These are phyloP conservation scores for Phyllosticta citrichinensis DNA, from an alignment of 2,329 filamentous ascomycete genomes.

Conservation along the genomic window DNA sequence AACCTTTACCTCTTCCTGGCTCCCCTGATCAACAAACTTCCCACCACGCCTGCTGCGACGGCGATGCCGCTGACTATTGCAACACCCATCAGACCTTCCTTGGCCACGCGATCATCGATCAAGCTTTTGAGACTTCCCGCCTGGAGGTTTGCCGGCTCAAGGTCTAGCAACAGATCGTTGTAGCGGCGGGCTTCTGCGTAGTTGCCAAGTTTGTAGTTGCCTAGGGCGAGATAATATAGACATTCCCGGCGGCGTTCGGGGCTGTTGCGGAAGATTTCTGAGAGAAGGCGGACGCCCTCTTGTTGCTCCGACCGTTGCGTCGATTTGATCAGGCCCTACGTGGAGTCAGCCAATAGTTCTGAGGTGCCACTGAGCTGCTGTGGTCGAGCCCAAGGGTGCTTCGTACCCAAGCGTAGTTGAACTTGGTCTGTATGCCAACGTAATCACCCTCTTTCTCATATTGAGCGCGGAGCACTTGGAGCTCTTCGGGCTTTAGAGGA, in stretches of 20 bases:
- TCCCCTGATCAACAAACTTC: conserved; percentile 74
- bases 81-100: conserved; percentile 86
- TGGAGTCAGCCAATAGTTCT: not conserved
- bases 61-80: conserved; percentile 91
- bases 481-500: conserved; percentile 81
- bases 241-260: conserved; percentile 93
- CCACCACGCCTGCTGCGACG: conserved; percentile 85
- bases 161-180: conserved; percentile 83
- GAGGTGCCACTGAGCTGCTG: not conserved
- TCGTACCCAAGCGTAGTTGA: conserved; percentile 96
- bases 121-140: conserved; percentile 74
- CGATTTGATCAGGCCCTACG: conserved; percentile 89
- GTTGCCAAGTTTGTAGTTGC: conserved; percentile 97
- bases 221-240: conserved; percentile 93
- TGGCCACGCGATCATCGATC: conserved; percentile 93
- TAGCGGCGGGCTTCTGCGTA: conserved; percentile 91
- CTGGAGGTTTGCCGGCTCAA: conserved; percentile 86
- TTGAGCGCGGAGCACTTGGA: conserved; percentile 83
- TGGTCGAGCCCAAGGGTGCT: conserved; percentile 8
- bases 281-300: conserved; percentile 83
- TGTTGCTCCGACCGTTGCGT: conserved; percentile 76
- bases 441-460: conserved; percentile 97
- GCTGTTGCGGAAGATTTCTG: conserved; percentile 90
- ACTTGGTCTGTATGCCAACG: conserved; percentile 95
- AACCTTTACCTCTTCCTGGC: conserved; percentile 46